Conservation (phyloP, 495 filamentous ascomycete species). For the Jackrogersella multiformis region DNA sequence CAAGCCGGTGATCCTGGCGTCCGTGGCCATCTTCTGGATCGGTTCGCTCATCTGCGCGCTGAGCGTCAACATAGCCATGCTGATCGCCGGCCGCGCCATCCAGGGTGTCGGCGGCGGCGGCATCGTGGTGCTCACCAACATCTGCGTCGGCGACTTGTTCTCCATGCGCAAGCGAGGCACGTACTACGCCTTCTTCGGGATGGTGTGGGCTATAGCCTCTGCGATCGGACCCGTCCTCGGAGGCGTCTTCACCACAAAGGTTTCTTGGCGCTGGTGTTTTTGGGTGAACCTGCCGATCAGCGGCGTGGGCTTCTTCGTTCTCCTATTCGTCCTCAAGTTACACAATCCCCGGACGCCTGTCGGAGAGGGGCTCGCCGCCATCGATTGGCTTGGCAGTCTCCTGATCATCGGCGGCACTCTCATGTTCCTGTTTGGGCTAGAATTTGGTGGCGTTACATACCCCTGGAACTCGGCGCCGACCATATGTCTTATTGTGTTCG, state of each 20-base stretch:
- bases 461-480: constrained; percentile 79
- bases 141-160: constrained; percentile 80
- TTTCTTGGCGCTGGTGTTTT: constrained; percentile 50
- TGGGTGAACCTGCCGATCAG: constrained; percentile 67
- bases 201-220: constrained; percentile 75
- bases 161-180: constrained; percentile 71
- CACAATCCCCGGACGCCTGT: constrained; percentile 76
- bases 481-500: constrained; percentile 79
- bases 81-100: constrained; percentile 77
- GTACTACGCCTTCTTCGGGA: constrained; percentile 65
- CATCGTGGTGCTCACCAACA: constrained; percentile 79
- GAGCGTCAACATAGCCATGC: constrained; percentile 72
- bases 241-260: constrained; percentile 70
- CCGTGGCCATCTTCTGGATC: constrained; percentile 76
- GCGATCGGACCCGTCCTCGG: constrained; percentile 79
- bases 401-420: constrained; percentile 74
- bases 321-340: constrained; percentile 75
- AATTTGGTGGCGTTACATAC: constrained; percentile 75
- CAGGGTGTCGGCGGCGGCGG: constrained; percentile 85
- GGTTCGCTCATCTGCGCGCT: constrained; percentile 77
- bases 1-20: constrained; percentile 76
- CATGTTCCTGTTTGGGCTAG: constrained; percentile 80
- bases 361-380: constrained; percentile 69
- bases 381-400: constrained; percentile 78
- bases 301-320: constrained; percentile 69